Evolutionary conservation across 345 rosid genomes (phyloP).

Genomic region (Citrus trifoliata): DNA sequence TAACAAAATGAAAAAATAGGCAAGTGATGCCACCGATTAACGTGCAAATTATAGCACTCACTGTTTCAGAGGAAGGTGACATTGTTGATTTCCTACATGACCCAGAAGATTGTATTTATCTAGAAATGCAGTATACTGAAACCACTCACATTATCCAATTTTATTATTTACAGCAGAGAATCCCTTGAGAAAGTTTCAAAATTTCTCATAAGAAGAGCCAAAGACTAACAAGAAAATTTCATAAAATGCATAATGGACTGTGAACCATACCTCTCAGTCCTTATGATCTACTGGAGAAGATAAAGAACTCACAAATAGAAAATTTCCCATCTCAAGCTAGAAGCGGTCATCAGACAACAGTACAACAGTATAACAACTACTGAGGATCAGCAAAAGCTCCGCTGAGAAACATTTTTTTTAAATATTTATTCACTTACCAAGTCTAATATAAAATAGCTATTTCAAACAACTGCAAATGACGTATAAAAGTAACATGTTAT

Average conservation of each 20-base stretch:
- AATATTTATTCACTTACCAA: neutral
- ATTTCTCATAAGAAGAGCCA: neutral
- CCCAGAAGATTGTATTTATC: neutral
- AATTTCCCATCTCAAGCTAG: neutral
- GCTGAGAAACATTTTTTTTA: too few relatives aligned
- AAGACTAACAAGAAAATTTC: neutral
- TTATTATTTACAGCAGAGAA: neutral
- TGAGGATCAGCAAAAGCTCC: neutral
- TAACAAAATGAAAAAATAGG: neutral
- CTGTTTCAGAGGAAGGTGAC: neutral
- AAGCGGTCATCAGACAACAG: neutral
- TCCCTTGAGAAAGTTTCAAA: neutral
- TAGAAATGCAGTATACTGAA: neutral
- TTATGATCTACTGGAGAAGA: neutral
- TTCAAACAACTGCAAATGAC: neutral
- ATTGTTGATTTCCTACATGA: neutral
- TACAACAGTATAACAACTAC: neutral
- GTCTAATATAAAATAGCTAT: neutral
- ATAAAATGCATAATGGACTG: neutral
- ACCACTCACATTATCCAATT: neutral
- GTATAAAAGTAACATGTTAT: conserved; percentile 2
- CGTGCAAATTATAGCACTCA: neutral
- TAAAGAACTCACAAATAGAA: neutral
- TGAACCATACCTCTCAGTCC: neutral
- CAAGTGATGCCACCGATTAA: neutral